Base-by-base conservation (phyloP, 1,139 yeast species). In the Saccharomyces pastorianus region DNA sequence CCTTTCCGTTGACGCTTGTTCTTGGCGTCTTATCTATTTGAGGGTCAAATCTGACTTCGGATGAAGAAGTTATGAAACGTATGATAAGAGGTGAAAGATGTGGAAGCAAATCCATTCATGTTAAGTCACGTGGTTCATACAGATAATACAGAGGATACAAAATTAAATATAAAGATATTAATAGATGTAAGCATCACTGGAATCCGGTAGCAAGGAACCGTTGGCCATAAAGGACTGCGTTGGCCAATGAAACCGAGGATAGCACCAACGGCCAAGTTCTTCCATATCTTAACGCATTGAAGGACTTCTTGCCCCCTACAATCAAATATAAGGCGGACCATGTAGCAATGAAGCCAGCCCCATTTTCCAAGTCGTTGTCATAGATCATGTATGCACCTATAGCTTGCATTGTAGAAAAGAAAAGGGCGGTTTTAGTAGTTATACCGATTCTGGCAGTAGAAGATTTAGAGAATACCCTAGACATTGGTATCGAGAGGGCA, bases 331-430 rank as follows among this genome's bases (percentile, higher is more conserved):
- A 73, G 3, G 88, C 68, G 14, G 90, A 82, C 98, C 98, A 93
- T 3, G 96, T 96, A 31, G 87, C 79, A 6, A 83, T 77, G 70
- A 93, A 88, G 0, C 97, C 98, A 1, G 96, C 81, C 6, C 96
- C 98, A 71, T 88, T 85, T 52, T 81, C 78, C 42, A 83, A 73
- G 64, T 90, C 97, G 17, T 90, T 88, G 66, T 91, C 98, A 61
- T 76, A 76, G 54, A 86, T 80, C 76, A 91, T 85, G 76, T 81
- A 87, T 14, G 91, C 88, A 27, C 97, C 97, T 17, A 88, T 71
- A 1, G 85, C 87, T 60, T 82, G 76, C 32, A 91, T 85, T 0
- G 81, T 73, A 5, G 95, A 91, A 67, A 88, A 89, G 3, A 83
- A 71, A 8, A 76, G 61, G 20, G 80, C 77, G 42, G 79, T 73